Percentiles rank a stretch among this genome's conserved stretches.
phyloP scores from a whole-genome alignment of 2,329 filamentous ascomycete species.

The Colletotrichum sp. region DNA sequence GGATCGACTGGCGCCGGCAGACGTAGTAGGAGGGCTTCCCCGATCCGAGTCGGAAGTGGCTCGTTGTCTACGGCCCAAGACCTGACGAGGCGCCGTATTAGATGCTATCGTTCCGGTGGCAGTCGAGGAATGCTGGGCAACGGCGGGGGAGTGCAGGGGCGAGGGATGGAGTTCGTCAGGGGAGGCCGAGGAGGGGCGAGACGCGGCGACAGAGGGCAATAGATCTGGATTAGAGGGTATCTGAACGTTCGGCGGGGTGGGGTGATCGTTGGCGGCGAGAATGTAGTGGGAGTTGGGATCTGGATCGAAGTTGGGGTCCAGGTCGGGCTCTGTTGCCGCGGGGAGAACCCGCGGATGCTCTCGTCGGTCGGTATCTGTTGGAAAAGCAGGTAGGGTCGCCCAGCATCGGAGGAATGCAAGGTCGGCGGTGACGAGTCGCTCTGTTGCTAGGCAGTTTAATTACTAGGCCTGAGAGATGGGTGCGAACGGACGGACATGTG shows the following conservation, averaged over 20 bases:
- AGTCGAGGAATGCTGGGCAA: slow-evolving; percentile 30
- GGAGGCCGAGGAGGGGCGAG: slow-evolving; percentile 23
- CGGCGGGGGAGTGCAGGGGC: slow-evolving; percentile 17
- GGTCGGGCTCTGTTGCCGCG: slow-evolving; percentile 43
- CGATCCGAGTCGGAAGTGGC: slow-evolving; percentile 43
- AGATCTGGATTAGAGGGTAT: slow-evolving; percentile 51
- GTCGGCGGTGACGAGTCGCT: slow-evolving; percentile 18
- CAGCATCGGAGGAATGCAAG: slow-evolving; percentile 11
- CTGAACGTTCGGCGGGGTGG: slow-evolving; percentile 58
- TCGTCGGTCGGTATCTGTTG: slow-evolving; percentile 13
- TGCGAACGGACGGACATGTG: neutral
- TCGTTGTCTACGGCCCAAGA: slow-evolving; percentile 63
- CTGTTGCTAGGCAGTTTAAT: slow-evolving; percentile 15
- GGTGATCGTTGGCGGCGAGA: slow-evolving; percentile 66
- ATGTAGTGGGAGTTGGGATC: slow-evolving; percentile 35
- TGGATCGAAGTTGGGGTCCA: slow-evolving; percentile 40
- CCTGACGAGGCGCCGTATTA: slow-evolving; percentile 37
- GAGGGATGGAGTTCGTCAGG: slow-evolving; percentile 17
- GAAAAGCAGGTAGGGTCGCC: neutral
- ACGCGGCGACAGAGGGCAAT: slow-evolving; percentile 41
- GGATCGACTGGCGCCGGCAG: slow-evolving; percentile 24
- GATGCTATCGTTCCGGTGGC: slow-evolving; percentile 45
- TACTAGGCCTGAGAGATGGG: neutral
- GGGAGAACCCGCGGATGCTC: slow-evolving; percentile 38
- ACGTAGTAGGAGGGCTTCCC: slow-evolving; percentile 27